Evolutionary conservation across 2,329 filamentous ascomycete genomes (phyloP).

Genomic region (Calonectria crousiana): DNA sequence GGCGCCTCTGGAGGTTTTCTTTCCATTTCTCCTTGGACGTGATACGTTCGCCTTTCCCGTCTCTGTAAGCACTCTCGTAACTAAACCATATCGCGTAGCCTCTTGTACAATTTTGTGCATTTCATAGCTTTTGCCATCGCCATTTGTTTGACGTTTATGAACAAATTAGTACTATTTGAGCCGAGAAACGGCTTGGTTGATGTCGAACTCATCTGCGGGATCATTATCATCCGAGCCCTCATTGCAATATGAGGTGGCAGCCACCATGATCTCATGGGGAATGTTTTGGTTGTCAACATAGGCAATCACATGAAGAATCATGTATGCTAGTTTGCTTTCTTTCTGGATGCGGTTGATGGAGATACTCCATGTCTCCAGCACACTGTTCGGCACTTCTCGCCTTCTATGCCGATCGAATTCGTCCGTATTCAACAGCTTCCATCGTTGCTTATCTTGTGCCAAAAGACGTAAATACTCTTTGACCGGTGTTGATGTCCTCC

Average conservation of each 20-base stretch:
- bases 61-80: background rate
- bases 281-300: constrained; percentile 50
- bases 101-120: constrained; percentile 49
- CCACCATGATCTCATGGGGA: constrained; percentile 42
- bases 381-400: constrained; percentile 45
- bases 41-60: background rate
- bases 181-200: constrained; percentile 37
- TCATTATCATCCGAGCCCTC: background rate
- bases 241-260: constrained; percentile 13
- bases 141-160: constrained; percentile 12
- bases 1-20: background rate
- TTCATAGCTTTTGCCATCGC: constrained; percentile 37
- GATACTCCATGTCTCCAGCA: constrained; percentile 50
- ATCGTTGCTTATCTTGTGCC: constrained; percentile 35
- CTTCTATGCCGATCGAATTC: constrained; percentile 46
- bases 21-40: background rate
- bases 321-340: constrained; percentile 44
- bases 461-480: constrained; percentile 44
- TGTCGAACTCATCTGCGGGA: background rate
- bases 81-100: constrained; percentile 38
- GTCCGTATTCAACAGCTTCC: constrained; percentile 35
- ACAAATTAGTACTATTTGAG: constrained; percentile 52
- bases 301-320: constrained; percentile 47
- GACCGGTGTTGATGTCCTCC: constrained; percentile 39
- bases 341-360: constrained; percentile 47